Percentiles rank a stretch among this genome's conserved stretches.
phyloP scores from a whole-genome alignment of 768 basidiomycete genomes.

The Sarcodon aspratus region DNA sequence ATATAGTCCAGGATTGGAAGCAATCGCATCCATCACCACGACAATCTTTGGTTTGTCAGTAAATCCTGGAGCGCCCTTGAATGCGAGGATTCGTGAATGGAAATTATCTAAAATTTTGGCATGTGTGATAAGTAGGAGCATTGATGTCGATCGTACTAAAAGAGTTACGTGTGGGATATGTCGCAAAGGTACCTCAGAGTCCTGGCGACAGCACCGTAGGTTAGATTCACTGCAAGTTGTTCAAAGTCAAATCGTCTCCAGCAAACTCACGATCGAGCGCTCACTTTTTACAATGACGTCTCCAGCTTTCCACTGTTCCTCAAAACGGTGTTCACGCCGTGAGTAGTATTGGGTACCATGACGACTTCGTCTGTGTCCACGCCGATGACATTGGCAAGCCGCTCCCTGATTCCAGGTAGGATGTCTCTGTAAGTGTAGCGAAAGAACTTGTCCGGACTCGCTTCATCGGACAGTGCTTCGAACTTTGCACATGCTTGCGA shows the following conservation, averaged over 20 bases:
- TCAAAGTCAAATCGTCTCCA: neutral
- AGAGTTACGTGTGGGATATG: conserved; percentile 35
- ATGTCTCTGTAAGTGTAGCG: conserved; percentile 23
- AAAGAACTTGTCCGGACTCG: conserved; percentile 47
- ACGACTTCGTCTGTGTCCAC: conserved; percentile 49
- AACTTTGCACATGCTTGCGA: conserved; percentile 30
- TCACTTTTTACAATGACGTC: conserved; percentile 58
- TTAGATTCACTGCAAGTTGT: conserved; percentile 33
- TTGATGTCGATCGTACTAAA: conserved; percentile 35
- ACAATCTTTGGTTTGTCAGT: conserved; percentile 35
- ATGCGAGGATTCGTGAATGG: conserved; percentile 21
- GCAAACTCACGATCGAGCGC: conserved; percentile 12
- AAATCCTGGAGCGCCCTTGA: conserved; percentile 12
- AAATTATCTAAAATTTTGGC: conserved; percentile 42
- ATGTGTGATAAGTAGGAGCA: conserved; percentile 49
- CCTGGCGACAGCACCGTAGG: conserved; percentile 43
- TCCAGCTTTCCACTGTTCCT: conserved; percentile 53
- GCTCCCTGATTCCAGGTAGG: conserved; percentile 28
- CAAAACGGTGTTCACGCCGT: conserved; percentile 56
- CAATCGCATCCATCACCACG: conserved; percentile 60
- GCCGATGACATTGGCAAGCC: conserved; percentile 37
- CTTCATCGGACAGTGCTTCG: conserved; percentile 30
- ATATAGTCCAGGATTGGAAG: conserved; percentile 45
- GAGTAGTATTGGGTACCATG: conserved; percentile 47
- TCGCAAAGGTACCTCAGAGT: conserved; percentile 46